Conservation (phyloP, 345 rosid genomes). For the Citropsis articulata region DNA sequence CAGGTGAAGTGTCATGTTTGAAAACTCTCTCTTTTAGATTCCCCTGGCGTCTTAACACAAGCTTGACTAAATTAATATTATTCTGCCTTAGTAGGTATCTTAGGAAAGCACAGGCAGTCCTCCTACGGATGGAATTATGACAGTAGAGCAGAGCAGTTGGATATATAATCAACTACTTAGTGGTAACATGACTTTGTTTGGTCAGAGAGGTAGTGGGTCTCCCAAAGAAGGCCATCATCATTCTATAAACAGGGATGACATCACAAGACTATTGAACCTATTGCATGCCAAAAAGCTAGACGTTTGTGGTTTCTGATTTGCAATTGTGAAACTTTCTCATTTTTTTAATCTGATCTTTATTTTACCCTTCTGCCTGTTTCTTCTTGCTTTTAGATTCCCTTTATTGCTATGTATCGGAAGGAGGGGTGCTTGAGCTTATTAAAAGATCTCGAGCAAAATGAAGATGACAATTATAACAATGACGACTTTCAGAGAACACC, state of each 20-base stretch:
- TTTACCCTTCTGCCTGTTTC: constrained; percentile 16
- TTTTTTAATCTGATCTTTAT: constrained; percentile 6
- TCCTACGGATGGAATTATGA: constrained; percentile 45
- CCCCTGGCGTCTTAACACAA: neutral
- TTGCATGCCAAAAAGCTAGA: constrained; percentile 92
- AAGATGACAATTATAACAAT: constrained; percentile 40
- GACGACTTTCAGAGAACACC: constrained; percentile 47
- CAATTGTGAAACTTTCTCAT: neutral
- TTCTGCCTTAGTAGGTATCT: constrained; percentile 43
- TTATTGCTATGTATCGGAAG: constrained; percentile 69
- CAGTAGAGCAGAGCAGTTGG: constrained; percentile 71
- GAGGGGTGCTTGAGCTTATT: constrained; percentile 81
- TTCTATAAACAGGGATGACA: constrained; percentile 56
- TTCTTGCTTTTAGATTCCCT: constrained; percentile 44
- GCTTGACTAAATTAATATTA: neutral
- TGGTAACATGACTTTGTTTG: constrained; percentile 38
- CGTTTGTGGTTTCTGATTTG: constrained; percentile 43
- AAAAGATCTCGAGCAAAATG: constrained; percentile 43
- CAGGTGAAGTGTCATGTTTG: constrained; percentile 48
- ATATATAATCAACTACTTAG: constrained; percentile 56
- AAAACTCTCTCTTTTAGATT: constrained; percentile 7
- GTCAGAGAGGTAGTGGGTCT: constrained; percentile 2
- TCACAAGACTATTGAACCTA: constrained; percentile 62
- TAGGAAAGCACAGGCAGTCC: constrained; percentile 79
- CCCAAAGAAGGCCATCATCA: constrained; percentile 31